phyloP scores from a whole-genome alignment of 768 basidiomycete species.

The Fistulinella prunicolor region DNA sequence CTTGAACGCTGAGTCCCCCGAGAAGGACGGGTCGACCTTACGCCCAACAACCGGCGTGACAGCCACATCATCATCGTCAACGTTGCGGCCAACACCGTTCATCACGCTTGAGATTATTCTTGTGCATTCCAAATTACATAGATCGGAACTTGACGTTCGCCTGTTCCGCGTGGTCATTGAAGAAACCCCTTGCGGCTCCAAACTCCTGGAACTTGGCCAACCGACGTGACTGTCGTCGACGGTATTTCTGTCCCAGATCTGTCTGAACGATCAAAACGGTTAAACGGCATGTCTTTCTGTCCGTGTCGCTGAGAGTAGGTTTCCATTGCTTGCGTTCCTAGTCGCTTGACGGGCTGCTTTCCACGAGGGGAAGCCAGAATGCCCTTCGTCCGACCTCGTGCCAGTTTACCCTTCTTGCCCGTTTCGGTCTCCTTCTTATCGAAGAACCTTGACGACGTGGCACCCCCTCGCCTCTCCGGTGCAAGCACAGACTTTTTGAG shows the following conservation, averaged over 20 bases:
- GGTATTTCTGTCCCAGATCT: conserved; percentile 14
- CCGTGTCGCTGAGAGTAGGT: no score
- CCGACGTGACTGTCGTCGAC: no score
- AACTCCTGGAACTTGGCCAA: conserved; percentile 5
- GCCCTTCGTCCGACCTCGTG: conserved; percentile 29
- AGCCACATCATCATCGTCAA: background rate
- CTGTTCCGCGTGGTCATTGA: background rate
- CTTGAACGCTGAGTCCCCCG: conserved; percentile 2
- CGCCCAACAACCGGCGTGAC: no score
- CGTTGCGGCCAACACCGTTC: conserved; percentile 4
- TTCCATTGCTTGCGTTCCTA: conserved; percentile 21
- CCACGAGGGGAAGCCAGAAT: conserved; percentile 18
- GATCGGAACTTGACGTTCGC: no score
- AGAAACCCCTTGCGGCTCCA: no score
- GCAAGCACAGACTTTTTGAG: conserved; percentile 16
- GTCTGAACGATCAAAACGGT: no score
- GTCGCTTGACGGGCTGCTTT: conserved; percentile 12
- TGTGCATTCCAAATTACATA: no score
- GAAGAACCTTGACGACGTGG: conserved; percentile 27
- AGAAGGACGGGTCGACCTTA: conserved; percentile 12
- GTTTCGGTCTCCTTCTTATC: conserved; percentile 26
- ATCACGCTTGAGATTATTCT: conserved; percentile 1
- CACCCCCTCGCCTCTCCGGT: conserved; percentile 10
- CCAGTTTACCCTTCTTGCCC: conserved; percentile 24
- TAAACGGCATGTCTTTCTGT: no score